Evolutionary conservation across 2,329 filamentous ascomycete genomes (phyloP).

Genomic region (Penicillium decumbens): DNA sequence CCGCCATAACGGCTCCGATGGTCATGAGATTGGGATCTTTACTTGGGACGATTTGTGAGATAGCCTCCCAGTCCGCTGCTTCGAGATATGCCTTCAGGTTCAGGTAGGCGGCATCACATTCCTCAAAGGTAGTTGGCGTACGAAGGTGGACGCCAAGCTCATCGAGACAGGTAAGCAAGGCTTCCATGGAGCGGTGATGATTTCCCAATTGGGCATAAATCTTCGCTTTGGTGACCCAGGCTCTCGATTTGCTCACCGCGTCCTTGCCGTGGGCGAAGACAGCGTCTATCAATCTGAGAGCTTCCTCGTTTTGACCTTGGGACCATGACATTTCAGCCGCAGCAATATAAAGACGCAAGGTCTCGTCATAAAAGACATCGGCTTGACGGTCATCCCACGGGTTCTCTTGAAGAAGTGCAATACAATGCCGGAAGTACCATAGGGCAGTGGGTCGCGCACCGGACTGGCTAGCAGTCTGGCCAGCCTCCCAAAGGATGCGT

Average conservation of each 20-base stretch:
- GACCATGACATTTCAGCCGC: conserved; percentile 80
- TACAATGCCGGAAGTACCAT: conserved; percentile 72
- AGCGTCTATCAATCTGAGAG: conserved; percentile 62
- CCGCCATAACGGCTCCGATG: conserved; percentile 53
- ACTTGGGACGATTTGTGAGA: conserved; percentile 40
- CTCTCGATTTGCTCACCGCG: conserved; percentile 73
- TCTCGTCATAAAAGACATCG: conserved; percentile 83
- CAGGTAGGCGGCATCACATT: conserved; percentile 72
- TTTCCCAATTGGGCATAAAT: conserved; percentile 73
- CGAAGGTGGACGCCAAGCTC: conserved; percentile 65
- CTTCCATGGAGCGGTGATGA: conserved; percentile 61
- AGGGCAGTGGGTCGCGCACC: conserved; percentile 77
- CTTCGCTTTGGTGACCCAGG: conserved; percentile 76
- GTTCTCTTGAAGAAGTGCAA: conserved; percentile 71
- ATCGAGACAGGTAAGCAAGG: conserved; percentile 65
- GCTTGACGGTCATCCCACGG: conserved; percentile 67
- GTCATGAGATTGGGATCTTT: conserved; percentile 42
- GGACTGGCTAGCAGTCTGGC: conserved; percentile 71
- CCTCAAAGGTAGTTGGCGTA: conserved; percentile 64
- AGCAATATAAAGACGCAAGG: conserved; percentile 70
- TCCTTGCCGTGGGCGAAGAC: conserved; percentile 68
- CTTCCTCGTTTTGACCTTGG: conserved; percentile 65
- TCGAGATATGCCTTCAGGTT: conserved; percentile 57
- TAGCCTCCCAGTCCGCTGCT: conserved; percentile 48
- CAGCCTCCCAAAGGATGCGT: conserved; percentile 72